Base-by-base conservation (phyloP, 495 filamentous ascomycete genomes). In the Tirmania nivea region DNA sequence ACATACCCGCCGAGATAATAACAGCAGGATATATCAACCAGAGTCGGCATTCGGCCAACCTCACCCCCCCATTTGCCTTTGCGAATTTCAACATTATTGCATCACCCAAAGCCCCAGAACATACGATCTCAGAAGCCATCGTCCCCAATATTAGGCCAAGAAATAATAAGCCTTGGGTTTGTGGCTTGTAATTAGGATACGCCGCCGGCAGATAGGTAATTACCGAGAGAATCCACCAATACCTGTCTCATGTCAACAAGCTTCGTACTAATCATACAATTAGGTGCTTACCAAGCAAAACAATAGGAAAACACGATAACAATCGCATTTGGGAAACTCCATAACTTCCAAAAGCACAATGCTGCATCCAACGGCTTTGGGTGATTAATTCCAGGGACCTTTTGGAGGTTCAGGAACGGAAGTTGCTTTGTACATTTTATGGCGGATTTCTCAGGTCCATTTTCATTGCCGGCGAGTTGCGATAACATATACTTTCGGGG, bases 221-320 rank as follows among this genome's bases (percentile, higher is more conserved):
- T 10, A 80, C 66, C 0, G 74, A 76, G 8, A 79, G 57, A 10
- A 81, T 63, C 76, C 75, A 80, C 77, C 77, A 79, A 62, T 80
- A 79, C 60, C 60, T 62, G 36, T 14, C 12, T 31, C 25, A 7
- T 31, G 25, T 31, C 25, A 31, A 31, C 7, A n/a, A 25, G 34
- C 2, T 20, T 5, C 36, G n/a, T 10, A 25, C 10, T 35, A 11
- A 17, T 19, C 17, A 31, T 31, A 31, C 25, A 31, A 31, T 31
- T 31, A 31, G 25, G 35, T 10, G 51, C 59, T 39, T 7, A 62
- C 73, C 73, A 78, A 3, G 68, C 59, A 56, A 79, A 79, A 52
- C 66, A 71, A 63, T 75, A 81, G 17, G 70, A 66, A 14, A 74
- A 52, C 1, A 79, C 67, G 6, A 68, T 55, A 20, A 77, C 63